Evolutionary conservation across 345 rosid genomes (phyloP).

Genomic region (Salix exigua): DNA sequence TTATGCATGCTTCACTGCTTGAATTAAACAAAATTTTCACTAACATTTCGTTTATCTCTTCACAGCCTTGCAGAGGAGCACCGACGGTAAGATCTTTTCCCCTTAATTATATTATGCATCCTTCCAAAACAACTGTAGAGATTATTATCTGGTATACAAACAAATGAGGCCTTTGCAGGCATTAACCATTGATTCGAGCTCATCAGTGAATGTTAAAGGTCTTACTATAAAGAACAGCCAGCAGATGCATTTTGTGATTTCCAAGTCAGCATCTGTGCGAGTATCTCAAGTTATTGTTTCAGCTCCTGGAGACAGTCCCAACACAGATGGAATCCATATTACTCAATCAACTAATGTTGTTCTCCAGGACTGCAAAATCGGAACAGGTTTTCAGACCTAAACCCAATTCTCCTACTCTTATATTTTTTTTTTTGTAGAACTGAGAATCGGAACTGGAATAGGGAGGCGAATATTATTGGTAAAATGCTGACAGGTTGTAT

Average conservation of each 20-base stretch:
- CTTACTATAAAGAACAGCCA: constrained; percentile 88
- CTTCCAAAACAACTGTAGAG: constrained; percentile 2
- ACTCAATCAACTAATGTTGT: constrained; percentile 69
- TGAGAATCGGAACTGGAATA: not conserved
- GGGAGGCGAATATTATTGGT: not conserved
- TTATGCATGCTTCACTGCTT: not conserved
- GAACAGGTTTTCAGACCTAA: constrained; percentile 62
- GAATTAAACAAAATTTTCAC: constrained; percentile 17
- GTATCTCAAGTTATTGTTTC: constrained; percentile 61
- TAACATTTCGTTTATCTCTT: constrained; percentile 18
- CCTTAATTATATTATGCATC: constrained; percentile 5
- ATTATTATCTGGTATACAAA: constrained; percentile 15
- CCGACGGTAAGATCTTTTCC: constrained; percentile 58
- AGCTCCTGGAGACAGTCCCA: constrained; percentile 90
- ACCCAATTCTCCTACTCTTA: not conserved
- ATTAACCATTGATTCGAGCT: constrained; percentile 86
- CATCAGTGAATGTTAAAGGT: constrained; percentile 63
- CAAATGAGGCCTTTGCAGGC: constrained; percentile 48
- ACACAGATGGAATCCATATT: constrained; percentile 94
- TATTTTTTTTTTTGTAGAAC: not conserved
- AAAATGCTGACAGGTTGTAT: not conserved
- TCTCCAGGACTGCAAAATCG: constrained; percentile 83
- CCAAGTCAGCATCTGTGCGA: constrained; percentile 58
- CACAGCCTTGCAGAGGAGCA: constrained; percentile 90
- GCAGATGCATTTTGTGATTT: constrained; percentile 84